Evolutionary conservation across 495 filamentous ascomycete genomes (phyloP), one percentile per base, ranked within the genome.

Genomic region (Astrothelium subdiscretum): DNA sequence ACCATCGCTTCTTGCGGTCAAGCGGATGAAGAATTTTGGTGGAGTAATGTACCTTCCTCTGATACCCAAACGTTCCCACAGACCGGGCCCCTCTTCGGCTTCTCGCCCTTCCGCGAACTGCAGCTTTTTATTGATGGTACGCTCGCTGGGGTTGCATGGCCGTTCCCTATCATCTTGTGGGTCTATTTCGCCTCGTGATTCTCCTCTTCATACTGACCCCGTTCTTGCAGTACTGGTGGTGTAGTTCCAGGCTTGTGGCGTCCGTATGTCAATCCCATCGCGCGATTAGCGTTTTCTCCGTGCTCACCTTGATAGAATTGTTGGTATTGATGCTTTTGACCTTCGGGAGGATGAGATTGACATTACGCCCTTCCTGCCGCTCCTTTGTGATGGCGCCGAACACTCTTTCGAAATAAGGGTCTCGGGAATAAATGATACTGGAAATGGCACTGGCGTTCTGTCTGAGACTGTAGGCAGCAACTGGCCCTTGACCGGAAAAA

Each of bases 1-100:
- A 85, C 86, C 3, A 78, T 96, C 3, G 84, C 84, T 0, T 87
- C 89, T 13, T 88, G 85, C 68, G 91, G 90, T 0, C 91, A 95
- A 67, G 80, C 81, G 0, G 73, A 75, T 0, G 91, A 95, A 69
- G 91, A 95, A 66, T 95, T 96, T 68, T 96, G 91, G 90, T 95
- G 87, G 79, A 83, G 80, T 24, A 95, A 95, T 72, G 87, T 90
- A 2, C 79, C 88, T n/a, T 79, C 79, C 6, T 79, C 79, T 3
- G 82, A 89, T 62, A 77, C 77, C 0, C 65, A 80, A 32, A 85
- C 85, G 2, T 95, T 92, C 70, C 69, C 71, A 8, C 76, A 76
- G 13, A 72, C 72, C 3, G 79, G 81, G 10, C 73, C 76, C 20
- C 75, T 92, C 1, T 85, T 85, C 43, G 90, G 88, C 1, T 84